Evolutionary conservation across 805 yeast species (phyloP), one percentile per base, ranked within the genome.

Genomic region (Tetrapisispora fleetii): DNA sequence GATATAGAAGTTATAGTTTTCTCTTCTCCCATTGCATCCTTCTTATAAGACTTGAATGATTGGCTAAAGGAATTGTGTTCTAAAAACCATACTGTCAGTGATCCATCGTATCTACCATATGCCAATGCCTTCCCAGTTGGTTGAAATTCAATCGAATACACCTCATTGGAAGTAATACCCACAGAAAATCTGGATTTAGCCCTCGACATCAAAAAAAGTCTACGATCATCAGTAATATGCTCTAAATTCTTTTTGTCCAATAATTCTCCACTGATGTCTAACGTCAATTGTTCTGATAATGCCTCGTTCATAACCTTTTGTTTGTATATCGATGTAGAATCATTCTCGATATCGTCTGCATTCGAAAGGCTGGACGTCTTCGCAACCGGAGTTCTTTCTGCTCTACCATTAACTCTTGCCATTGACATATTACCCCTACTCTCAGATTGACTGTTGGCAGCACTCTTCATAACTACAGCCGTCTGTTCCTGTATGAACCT

Each of bases 31-130:
- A 47, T 51, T 2, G 54, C 57, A 44, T 58, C 58, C 11, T 47
- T 35, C 3, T 54, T 30, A 27, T 47, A 51, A 35, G 52, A 41
- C 22, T 57, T 54, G 36, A 46, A 49, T 4, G 54, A 48, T 13
- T 47, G 37, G 14, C 49, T 47, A 43, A 57, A 50, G 16, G 53
- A 39, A 2, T 47, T 35, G 1, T 50, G 45, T 11, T 41, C 39
- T 14, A 58, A 37, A 24, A 46, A 40, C 65, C 67, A 60, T 8
- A 61, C 48, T 10, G 64, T 58, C 32, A 64, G 42, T 1, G 67
- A 57, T 1, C 67, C 67, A 45, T 64, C 68, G 41, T 52, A 50
- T 49, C 67, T 56, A 38, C 61, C 54, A 47, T 63, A 64, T 0
- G 62, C 67, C 24, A 62, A 18, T n/a, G 44, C 48, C 3, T 51